A percentile compares a stretch with the other conserved stretches of the same genome.
Conservation (phyloP, 2,329 filamentous ascomycete species). For the Colletotrichum endophyticum region DNA sequence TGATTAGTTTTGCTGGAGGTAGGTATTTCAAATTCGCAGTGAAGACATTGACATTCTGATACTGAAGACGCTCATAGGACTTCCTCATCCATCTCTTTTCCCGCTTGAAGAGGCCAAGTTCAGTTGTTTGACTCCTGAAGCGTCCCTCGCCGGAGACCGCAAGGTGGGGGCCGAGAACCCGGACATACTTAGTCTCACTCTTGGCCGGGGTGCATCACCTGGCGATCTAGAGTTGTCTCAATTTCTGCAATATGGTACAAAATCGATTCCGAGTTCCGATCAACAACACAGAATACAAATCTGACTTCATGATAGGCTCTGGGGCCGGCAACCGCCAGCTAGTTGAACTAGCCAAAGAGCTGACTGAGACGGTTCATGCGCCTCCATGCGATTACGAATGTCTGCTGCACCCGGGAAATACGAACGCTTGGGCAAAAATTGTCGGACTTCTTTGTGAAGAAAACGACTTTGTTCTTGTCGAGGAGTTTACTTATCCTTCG, state of each 20-base stretch:
- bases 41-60: neutral
- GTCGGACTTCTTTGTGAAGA: conserved; percentile 24
- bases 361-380: conserved; percentile 25
- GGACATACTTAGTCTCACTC: conserved; percentile 5
- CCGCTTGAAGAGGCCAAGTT: conserved; percentile 24
- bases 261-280: neutral
- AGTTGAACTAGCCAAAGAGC: conserved; percentile 18
- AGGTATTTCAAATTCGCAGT: conserved; percentile 4
- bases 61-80: conserved; percentile 10
- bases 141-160: neutral
- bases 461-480: conserved; percentile 20
- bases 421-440: conserved; percentile 34
- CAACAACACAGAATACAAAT: neutral
- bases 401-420: conserved; percentile 33
- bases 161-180: neutral
- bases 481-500: neutral
- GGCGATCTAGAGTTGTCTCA: neutral
- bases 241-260: neutral
- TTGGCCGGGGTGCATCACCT: neutral
- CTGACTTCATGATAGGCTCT: neutral
- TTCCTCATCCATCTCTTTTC: conserved; percentile 33
- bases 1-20: conserved; percentile 35
- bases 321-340: conserved; percentile 24
- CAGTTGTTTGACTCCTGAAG: conserved; percentile 8
- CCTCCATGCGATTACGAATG: conserved; percentile 26